A percentile compares a stretch with the other conserved stretches of the same genome.
Conservation (phyloP, 495 filamentous ascomycete species). For the Xylaria nigripes region DNA sequence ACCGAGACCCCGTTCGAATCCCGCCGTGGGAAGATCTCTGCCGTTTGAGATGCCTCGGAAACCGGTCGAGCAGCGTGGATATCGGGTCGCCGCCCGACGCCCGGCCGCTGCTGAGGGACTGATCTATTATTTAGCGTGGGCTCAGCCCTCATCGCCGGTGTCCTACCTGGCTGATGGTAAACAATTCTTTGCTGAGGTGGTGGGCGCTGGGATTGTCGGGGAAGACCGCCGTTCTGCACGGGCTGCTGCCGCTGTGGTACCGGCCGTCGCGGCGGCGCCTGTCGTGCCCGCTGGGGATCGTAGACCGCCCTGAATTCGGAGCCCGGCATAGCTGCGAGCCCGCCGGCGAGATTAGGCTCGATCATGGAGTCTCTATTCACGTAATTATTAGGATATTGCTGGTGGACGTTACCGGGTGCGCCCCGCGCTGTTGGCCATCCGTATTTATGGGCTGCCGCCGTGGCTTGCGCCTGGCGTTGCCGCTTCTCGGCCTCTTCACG, state of each 20-base stretch:
- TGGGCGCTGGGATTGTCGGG: conserved; percentile 3
- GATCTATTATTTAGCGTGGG: background rate
- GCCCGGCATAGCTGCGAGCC: conserved; percentile 8
- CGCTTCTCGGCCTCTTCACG: conserved; percentile 1
- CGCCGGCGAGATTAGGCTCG: conserved; percentile 4
- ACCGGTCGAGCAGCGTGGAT: background rate
- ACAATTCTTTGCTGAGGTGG: background rate
- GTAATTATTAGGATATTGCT: background rate
- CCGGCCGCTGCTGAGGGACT: background rate
- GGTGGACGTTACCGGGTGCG: background rate
- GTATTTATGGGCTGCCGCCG: conserved; percentile 6
- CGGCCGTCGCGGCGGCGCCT: background rate
- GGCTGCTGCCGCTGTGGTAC: background rate
- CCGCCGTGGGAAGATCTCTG: background rate
- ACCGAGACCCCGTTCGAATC: conserved; percentile 16
- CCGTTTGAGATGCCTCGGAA: background rate
- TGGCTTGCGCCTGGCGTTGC: conserved; percentile 1
- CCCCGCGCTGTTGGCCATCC: conserved; percentile 7
- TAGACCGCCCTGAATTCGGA: conserved; percentile 7
- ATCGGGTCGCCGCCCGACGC: background rate
- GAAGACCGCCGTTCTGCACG: too few relatives aligned
- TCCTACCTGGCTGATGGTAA: conserved; percentile 2
- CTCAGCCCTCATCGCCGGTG: background rate
- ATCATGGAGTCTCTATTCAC: conserved; percentile 7
- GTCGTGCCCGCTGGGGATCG: conserved; percentile 3